phyloP scores from a whole-genome alignment of 306 rosid species.

The Gillenia trifoliata region DNA sequence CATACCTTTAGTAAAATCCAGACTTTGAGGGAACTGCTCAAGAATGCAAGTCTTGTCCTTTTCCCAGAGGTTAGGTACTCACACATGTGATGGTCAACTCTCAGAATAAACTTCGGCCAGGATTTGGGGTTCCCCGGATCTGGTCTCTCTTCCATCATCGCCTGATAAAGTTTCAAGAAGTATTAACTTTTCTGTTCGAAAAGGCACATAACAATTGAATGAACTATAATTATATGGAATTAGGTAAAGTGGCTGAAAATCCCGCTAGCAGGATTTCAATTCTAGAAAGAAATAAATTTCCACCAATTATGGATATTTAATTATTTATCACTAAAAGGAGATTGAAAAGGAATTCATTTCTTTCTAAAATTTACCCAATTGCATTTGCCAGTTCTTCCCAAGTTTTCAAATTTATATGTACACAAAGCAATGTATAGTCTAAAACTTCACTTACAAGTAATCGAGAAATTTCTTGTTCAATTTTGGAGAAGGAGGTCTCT shows the following conservation, averaged over 20 bases:
- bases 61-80: constrained; percentile 77
- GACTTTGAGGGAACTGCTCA: constrained; percentile 93
- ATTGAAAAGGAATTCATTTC: no score
- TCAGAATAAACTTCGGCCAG: constrained; percentile 83
- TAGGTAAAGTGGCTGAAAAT: not conserved
- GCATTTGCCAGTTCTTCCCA: not conserved
- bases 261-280: not conserved
- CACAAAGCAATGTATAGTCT: not conserved
- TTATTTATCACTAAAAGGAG: no score
- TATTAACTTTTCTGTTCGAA: not conserved
- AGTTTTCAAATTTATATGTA: not conserved
- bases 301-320: no score
- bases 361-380: no score
- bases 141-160: constrained; percentile 54
- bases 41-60: constrained; percentile 74
- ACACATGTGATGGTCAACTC: constrained; percentile 86
- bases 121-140: constrained; percentile 71
- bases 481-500: constrained; percentile 90
- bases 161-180: constrained; percentile 40
- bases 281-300: no score
- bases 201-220: not conserved
- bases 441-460: constrained; percentile 59
- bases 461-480: constrained; percentile 91
- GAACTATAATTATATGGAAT: not conserved
- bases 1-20: constrained; percentile 90